A percentile compares a stretch with the other conserved stretches of the same genome.
Evolutionary conservation across 176 grass and related monocot species (phyloP).

Genomic region (Chrysopogon serrulatus): DNA sequence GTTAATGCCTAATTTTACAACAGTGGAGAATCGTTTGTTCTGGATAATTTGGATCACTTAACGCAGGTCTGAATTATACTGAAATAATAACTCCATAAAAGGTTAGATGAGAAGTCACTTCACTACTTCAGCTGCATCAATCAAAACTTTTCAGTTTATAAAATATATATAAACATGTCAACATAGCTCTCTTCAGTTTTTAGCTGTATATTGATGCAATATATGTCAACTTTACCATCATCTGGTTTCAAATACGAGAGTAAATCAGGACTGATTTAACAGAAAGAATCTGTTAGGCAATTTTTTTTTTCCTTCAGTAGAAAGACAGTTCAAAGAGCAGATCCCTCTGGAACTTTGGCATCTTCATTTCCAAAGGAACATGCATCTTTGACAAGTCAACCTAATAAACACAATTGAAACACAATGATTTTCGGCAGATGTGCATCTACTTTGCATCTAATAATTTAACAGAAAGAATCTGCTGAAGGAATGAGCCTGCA

Average conservation of each 20-base stretch:
- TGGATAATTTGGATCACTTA: not conserved
- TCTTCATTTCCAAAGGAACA: not conserved
- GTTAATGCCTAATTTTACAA: not conserved
- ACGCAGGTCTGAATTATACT: not conserved
- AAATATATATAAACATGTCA: not conserved
- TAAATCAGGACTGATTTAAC: constrained; percentile 27
- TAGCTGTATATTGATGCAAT: constrained; percentile 23
- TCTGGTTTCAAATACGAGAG: constrained; percentile 26
- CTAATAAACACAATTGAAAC: not conserved
- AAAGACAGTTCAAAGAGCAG: not conserved
- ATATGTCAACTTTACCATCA: constrained; percentile 30
- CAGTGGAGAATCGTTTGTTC: not conserved
- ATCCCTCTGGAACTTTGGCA: not conserved
- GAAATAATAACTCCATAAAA: not conserved
- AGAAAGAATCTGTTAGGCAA: not conserved
- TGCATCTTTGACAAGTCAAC: not conserved
- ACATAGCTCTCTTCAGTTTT: constrained; percentile 31
- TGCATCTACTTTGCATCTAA: too few relatives aligned
- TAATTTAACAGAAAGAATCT: too few relatives aligned
- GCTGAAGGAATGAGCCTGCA: not conserved
- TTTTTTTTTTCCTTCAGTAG: not conserved
- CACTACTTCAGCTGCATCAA: not conserved
- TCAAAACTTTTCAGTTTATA: not conserved
- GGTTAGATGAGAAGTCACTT: constrained; percentile 8
- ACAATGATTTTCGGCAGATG: not conserved